These are phyloP conservation scores for Tolypocladium ophioglossoides DNA, from an alignment of 2,329 filamentous ascomycete species.

Conservation along the genomic window DNA sequence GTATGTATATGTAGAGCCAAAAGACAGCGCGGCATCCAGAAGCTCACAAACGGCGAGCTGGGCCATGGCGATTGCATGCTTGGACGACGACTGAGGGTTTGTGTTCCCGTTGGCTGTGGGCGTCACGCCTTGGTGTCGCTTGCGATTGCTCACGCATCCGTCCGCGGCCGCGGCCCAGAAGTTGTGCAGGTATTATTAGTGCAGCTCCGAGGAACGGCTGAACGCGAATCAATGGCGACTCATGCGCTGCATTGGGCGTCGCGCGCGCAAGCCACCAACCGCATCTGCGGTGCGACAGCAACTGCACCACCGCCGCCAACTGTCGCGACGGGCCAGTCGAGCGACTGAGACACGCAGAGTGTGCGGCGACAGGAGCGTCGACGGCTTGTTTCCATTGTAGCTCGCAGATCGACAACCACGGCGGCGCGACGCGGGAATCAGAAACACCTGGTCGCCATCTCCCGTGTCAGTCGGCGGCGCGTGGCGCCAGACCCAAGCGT, in stretches of 20 bases:
- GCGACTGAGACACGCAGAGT: neutral
- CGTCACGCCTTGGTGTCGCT: neutral
- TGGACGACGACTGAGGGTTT: no score
- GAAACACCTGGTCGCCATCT: neutral
- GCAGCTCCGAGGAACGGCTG: neutral
- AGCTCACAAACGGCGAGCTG: neutral
- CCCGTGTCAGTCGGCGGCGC: neutral
- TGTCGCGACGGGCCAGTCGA: neutral
- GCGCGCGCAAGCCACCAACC: no score
- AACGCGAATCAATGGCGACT: neutral
- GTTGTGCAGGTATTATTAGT: no score
- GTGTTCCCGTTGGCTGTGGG: neutral
- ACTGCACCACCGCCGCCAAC: neutral
- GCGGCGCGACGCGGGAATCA: neutral
- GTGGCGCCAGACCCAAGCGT: neutral
- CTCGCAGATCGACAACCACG: neutral
- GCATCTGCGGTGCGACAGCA: neutral
- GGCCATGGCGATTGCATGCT: neutral
- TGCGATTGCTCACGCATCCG: neutral
- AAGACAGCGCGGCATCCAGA: neutral
- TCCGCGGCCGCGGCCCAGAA: neutral
- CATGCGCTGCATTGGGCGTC: no score
- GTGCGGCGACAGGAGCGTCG: neutral
- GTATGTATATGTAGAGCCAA: neutral
- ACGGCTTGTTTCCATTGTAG: neutral